A percentile compares a stretch with the other conserved stretches of the same genome.
phyloP scores from a whole-genome alignment of 345 rosid genomes.

The Sapria himalayana region DNA sequence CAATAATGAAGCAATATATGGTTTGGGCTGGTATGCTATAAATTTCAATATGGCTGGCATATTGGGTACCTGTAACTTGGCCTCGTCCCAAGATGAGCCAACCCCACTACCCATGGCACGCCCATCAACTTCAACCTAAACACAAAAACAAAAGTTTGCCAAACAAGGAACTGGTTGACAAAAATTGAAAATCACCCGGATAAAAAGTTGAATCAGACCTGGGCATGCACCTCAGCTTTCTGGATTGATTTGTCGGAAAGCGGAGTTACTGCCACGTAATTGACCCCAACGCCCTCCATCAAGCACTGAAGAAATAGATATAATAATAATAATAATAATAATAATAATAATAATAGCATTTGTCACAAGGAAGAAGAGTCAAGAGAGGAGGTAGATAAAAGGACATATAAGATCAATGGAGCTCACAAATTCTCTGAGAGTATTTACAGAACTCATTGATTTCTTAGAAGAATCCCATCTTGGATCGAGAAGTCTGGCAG shows the following conservation, averaged over 20 bases:
- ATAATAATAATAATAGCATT: constrained; percentile 3
- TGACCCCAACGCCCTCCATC: constrained; percentile 55
- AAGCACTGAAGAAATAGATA: constrained; percentile 32
- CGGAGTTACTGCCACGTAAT: constrained; percentile 38
- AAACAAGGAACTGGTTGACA: neutral
- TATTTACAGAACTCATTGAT: constrained; percentile 36
- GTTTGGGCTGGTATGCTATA: constrained; percentile 3
- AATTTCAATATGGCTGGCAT: neutral
- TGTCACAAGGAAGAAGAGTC: neutral
- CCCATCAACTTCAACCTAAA: constrained; percentile 88
- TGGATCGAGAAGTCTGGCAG: constrained; percentile 40
- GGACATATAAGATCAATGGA: constrained; percentile 4
- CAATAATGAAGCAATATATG: neutral
- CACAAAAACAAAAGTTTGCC: constrained; percentile 4
- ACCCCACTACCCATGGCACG: constrained; percentile 66
- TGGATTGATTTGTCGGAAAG: constrained; percentile 28
- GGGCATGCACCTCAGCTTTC: constrained; percentile 61
- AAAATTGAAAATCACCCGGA: neutral
- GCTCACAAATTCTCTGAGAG: constrained; percentile 81
- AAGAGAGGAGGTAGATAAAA: neutral
- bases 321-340: constrained; percentile 3
- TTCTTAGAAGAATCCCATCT: constrained; percentile 46
- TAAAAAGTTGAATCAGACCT: constrained; percentile 25
- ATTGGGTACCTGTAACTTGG: constrained; percentile 52
- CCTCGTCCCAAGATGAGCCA: constrained; percentile 90